Evolutionary conservation across 768 basidiomycete species (phyloP).

Genomic region (Coprinopsis marcescibilis): DNA sequence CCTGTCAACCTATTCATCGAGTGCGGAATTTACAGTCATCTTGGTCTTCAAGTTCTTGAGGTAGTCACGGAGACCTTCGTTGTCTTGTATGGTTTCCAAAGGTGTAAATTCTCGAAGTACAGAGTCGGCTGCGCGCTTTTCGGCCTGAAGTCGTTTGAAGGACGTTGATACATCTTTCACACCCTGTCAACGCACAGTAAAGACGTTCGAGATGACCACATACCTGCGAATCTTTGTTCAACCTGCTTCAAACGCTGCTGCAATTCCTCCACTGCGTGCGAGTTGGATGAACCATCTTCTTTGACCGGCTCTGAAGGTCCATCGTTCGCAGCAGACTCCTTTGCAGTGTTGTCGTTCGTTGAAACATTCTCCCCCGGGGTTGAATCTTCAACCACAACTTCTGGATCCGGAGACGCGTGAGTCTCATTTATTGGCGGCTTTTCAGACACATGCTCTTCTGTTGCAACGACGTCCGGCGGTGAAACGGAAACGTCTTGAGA

Average conservation of each 20-base stretch:
- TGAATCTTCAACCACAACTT: too few relatives aligned
- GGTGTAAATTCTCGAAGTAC: conserved; percentile 70
- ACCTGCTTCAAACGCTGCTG: conserved; percentile 63
- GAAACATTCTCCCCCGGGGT: too few relatives aligned
- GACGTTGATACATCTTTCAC: conserved; percentile 70
- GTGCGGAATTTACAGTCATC: conserved; percentile 48
- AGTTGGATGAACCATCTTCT: neutral
- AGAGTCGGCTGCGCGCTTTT: conserved; percentile 62
- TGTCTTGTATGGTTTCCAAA: conserved; percentile 58
- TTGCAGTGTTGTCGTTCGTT: too few relatives aligned
- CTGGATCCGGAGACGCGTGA: too few relatives aligned
- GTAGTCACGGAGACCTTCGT: conserved; percentile 66
- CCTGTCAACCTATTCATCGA: neutral
- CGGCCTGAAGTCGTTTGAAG: conserved; percentile 69
- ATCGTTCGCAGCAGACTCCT: neutral
- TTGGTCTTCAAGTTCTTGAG: conserved; percentile 62
- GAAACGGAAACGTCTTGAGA: too few relatives aligned
- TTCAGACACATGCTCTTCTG: too few relatives aligned
- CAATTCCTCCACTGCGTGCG: conserved; percentile 45
- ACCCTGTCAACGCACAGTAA: neutral
- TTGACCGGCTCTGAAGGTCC: too few relatives aligned
- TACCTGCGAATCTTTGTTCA: conserved; percentile 76
- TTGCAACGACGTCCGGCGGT: too few relatives aligned
- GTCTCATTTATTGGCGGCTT: too few relatives aligned
- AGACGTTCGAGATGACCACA: conserved; percentile 5